Base-by-base conservation (phyloP, 176 grass and related monocot species). In the Oryza nivara region DNA sequence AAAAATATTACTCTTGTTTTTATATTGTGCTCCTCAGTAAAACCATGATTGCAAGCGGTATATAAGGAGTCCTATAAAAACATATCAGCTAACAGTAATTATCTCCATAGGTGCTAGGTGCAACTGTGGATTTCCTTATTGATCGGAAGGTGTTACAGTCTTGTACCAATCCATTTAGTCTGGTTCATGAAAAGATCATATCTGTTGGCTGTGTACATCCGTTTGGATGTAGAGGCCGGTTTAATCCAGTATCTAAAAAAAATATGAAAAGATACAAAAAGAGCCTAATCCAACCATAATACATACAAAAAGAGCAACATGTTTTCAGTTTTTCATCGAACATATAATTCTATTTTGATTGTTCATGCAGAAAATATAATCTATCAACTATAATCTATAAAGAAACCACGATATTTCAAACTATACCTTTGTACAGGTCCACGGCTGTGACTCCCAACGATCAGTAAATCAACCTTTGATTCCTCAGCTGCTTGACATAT, bases 391-490 rank as follows among this genome's bases (percentile, higher is more conserved):
- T 30, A 1, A 54, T 13, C 11, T 45, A 46, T 5, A 11, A 65
- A 65, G 41, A 23, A 35, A 72, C 19, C 43, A 12, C 19, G 20
- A 74, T 32, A 54, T 51, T 46, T 26, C 49, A 47, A 54, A 66
- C 14, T 22, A 60, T 60, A 92, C 90, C 93, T 95, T 79, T 92
- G 81, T 56, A 97, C 63, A 35, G 88, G 54, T 12, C 90, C 92
- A 61, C 88, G 90, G 17, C 92, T 85, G 64, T 94, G 90, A 49
- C 80, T 97, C 46, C 94, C 92, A 46, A 94, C 47, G 71, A 94
- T 66, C 3, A 97, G 86, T 86, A 97, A 79, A 51, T 90, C 83
- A 9, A 97, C 81, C 67, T 89, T 87, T 78, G 51, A 73, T 58
- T 83, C 80, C 47, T 97, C 88, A 41, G 77, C 90, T 61, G 76